phyloP scores from a whole-genome alignment of 441 rosid species.

The Pelargonium australe region DNA sequence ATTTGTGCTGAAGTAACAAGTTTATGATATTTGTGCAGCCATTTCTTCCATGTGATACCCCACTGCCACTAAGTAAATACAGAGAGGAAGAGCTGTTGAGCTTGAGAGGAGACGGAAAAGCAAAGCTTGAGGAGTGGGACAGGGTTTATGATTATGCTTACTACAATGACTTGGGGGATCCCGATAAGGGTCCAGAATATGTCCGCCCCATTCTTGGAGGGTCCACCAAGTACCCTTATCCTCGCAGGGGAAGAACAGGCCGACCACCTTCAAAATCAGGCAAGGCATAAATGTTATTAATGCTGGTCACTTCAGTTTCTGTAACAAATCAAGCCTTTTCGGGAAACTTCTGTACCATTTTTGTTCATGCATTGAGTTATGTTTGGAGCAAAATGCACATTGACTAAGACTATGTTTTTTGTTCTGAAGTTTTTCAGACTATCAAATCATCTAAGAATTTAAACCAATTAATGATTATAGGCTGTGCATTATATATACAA shows the following conservation, averaged over 20 bases:
- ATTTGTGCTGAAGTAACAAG: not conserved
- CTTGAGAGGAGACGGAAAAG: constrained; percentile 51
- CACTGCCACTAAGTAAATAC: constrained; percentile 34
- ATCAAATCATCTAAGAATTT: too few species aligned
- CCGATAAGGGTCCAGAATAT: constrained; percentile 33
- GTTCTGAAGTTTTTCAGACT: too few species aligned
- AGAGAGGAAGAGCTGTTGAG: constrained; percentile 43
- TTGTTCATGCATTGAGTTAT: too few species aligned
- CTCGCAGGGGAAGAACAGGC: constrained; percentile 84
- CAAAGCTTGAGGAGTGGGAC: constrained; percentile 56
- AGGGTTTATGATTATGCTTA: constrained; percentile 52
- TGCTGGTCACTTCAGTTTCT: too few species aligned
- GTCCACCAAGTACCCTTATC: constrained; percentile 39
- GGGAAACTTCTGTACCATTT: too few species aligned
- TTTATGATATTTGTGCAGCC: constrained; percentile 33
- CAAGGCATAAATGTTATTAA: constrained; percentile 6
- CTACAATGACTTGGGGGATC: constrained; percentile 51
- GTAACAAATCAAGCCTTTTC: too few species aligned
- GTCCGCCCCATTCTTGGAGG: constrained; percentile 52
- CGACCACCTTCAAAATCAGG: constrained; percentile 43
- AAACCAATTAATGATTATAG: too few species aligned
- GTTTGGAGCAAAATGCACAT: too few species aligned
- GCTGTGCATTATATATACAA: not conserved
- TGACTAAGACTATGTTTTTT: too few species aligned
- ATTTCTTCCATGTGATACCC: constrained; percentile 55